Base-by-base conservation (phyloP, 306 rosid species). In the Cicer bijugum region DNA sequence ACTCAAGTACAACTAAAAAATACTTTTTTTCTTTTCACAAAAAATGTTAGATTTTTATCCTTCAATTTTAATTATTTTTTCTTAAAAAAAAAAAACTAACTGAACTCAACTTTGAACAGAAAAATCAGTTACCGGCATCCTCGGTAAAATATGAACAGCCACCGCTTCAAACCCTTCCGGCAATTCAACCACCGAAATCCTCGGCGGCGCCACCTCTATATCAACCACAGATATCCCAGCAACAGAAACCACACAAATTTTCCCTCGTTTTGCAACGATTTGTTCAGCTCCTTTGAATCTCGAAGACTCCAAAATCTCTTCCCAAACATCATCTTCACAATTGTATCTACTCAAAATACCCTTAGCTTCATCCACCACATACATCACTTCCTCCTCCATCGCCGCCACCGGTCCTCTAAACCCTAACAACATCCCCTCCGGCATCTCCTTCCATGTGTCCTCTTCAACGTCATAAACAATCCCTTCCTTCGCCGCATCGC, bases 381-480 rank as follows among this genome's bases (percentile, higher is more conserved):
- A 94, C 92, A 94, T 80, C 12, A 69, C 89, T 0, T 86, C 83
- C 62, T 89, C 96, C 19, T 84, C 91, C 97, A 94, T 83, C 39
- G 98, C 92, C 2, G 91, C 96, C 66, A 86, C 98, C 9, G 98
- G 98, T 1, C 98, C 97, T 10, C 84, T 83, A 93, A 97, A 93
- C 1, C 96, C 97, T 1, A 19, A 73, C 5, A 88, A 37, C 98
- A 93, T 91, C 8, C 98, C 98, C 43, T 81, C 77, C 69, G 90
- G 88, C 97, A 93, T 91, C 66, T 77, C 92, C 71, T 66, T 67
- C 98, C 97, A 91, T 46, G 0, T 23, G 33, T 86, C 94, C 46
- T 58, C 71, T 9, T 66, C 84, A 28, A 82, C 83, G 59, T 93
- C 90, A 63, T 89, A 93, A 7, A 86, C 82, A 0, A 63, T 57